phyloP scores from a whole-genome alignment of 1,139 yeast genomes.

The Meyerozyma elateridarum region DNA sequence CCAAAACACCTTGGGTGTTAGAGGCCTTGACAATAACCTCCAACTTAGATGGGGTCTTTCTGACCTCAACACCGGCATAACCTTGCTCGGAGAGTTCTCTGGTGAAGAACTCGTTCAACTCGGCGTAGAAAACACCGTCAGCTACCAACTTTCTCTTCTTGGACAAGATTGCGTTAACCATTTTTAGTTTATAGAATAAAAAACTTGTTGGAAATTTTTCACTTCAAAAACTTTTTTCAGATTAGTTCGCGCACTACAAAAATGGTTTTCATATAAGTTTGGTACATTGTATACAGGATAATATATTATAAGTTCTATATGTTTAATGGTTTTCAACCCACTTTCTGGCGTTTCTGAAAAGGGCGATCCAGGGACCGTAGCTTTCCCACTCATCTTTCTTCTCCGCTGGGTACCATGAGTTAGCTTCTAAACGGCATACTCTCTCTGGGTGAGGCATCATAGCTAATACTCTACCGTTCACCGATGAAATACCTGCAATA shows the following conservation, averaged over 20 bases:
- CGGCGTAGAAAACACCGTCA: conserved; percentile 99
- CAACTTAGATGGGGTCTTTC: conserved; percentile 97
- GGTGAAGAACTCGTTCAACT: conserved; percentile 99
- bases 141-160: conserved; percentile 92
- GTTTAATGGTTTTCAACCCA: conserved; percentile 59
- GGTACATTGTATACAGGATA: neutral
- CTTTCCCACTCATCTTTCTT: conserved; percentile 63
- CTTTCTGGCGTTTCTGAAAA: conserved; percentile 88
- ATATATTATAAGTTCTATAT: neutral
- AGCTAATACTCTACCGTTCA: conserved; percentile 92
- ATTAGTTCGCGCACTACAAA: no score
- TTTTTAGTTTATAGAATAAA: conserved; percentile 19
- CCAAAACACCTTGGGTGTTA: conserved; percentile 97
- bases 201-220: conserved; percentile 5
- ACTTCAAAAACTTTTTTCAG: conserved; percentile 2
- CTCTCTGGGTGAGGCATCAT: conserved; percentile 99
- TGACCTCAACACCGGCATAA: conserved; percentile 99
- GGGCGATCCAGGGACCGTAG: conserved; percentile 91
- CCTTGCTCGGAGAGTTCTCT: conserved; percentile 99
- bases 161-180: conserved; percentile 63
- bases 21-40: conserved; percentile 99
- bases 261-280: no score
- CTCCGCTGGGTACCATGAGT: conserved; percentile 82
- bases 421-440: conserved; percentile 79
- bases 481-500: conserved; percentile 86